Evolutionary conservation across 1,139 yeast genomes (phyloP).

Genomic region (Taphrina confusa): DNA sequence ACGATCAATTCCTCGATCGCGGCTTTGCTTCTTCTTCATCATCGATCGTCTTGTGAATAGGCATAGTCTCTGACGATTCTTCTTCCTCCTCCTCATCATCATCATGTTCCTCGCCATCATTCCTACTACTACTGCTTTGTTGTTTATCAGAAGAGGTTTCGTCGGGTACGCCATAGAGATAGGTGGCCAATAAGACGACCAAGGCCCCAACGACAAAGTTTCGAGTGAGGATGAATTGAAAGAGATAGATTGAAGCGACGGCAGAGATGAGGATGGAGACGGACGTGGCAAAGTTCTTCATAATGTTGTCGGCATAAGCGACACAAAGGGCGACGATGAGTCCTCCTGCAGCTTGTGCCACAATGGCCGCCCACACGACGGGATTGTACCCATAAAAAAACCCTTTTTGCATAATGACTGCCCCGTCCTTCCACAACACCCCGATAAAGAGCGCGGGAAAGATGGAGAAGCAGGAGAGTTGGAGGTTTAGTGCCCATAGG

Average conservation of each 20-base stretch:
- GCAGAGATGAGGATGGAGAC: constrained; percentile 50
- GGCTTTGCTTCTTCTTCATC: no score
- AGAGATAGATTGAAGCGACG: constrained; percentile 48
- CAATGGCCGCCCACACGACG: constrained; percentile 49
- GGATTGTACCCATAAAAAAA: constrained; percentile 50
- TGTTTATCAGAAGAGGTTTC: no score
- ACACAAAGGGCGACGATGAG: constrained; percentile 51
- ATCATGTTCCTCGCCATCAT: no score
- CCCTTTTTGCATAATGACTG: constrained; percentile 45
- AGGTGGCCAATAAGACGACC: constrained; percentile 49
- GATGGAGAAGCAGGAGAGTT: constrained; percentile 49
- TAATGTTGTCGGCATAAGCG: constrained; percentile 51
- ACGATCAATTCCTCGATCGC: no score
- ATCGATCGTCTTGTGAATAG: no score
- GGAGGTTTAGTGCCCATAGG: constrained; percentile 50
- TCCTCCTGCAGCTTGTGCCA: constrained; percentile 51
- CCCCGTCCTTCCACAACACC: constrained; percentile 48
- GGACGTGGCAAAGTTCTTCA: constrained; percentile 51
- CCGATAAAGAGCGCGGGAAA: constrained; percentile 51
- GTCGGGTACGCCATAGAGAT: constrained; percentile 44
- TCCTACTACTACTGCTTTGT: no score
- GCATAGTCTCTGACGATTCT: no score
- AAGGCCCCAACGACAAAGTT: constrained; percentile 49
- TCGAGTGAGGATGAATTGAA: constrained; percentile 46
- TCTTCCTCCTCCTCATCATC: no score